Percentiles rank a stretch among this genome's conserved stretches.
These are phyloP conservation scores for Glaciozyma antarctica DNA, from an alignment of 768 basidiomycete species.

Conservation along the genomic window DNA sequence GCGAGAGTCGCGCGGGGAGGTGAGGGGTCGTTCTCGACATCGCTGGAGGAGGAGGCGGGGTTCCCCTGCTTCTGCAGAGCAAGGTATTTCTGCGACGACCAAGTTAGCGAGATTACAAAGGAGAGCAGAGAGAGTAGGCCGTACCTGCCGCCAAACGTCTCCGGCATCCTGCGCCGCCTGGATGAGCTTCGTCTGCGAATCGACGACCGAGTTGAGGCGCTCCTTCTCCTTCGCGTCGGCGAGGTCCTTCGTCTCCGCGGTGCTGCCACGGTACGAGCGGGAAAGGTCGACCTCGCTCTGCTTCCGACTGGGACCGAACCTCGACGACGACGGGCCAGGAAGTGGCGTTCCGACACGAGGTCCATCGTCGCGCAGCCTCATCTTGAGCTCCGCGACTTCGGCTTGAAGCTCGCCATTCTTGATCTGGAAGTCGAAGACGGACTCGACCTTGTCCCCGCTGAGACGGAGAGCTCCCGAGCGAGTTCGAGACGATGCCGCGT, in stretches of 20 bases:
- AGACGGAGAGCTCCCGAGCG: not conserved
- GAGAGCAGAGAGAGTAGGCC: not conserved
- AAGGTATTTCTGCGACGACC: constrained; percentile 15
- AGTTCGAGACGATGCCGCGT: not conserved
- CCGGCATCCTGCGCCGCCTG: constrained; percentile 1
- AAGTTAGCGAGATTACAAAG: rapidly evolving
- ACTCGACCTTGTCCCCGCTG: not conserved
- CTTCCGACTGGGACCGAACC: not conserved
- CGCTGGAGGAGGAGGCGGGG: not conserved
- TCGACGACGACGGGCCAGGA: not conserved
- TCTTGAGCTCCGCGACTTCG: not conserved
- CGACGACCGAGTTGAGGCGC: not conserved
- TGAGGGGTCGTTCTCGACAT: not conserved
- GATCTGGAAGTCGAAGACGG: constrained; percentile 13
- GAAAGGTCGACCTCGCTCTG: too few species aligned
- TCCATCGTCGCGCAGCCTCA: not conserved
- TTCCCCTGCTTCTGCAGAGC: constrained; percentile 13
- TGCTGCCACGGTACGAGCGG: too few species aligned
- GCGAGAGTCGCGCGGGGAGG: not conserved
- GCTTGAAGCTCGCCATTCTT: constrained; percentile 10
- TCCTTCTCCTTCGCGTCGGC: constrained; percentile 1
- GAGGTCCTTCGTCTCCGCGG: not conserved
- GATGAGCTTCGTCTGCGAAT: not conserved
- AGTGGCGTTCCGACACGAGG: not conserved
- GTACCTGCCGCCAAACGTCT: constrained; percentile 13